Evolutionary conservation across 2,329 filamentous ascomycete species (phyloP), one percentile per base, ranked within the genome.

Genomic region (Albophoma yamanashiensis): DNA sequence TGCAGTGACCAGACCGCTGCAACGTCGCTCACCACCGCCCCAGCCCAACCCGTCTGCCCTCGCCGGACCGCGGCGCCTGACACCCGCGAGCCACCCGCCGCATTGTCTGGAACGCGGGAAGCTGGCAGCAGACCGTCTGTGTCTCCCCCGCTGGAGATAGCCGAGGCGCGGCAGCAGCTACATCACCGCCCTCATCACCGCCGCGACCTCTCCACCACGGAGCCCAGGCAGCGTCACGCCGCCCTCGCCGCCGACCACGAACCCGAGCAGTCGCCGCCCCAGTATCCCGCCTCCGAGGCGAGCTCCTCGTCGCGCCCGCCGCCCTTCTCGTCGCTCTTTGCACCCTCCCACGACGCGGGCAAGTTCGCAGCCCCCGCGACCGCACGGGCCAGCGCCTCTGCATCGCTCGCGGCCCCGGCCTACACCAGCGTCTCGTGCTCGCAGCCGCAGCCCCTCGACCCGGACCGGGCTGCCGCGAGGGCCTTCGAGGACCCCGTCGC

Each of bases 311-410:
- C 78, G 57, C 76, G 76, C 50, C 82, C 82, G 60, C 84, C 83
- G 62, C 79, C 84, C 39, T 86, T 86, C 68, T 85, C 81, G 60
- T 85, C 82, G 62, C 79, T 86, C 72, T 85, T 82, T 71, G 75
- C 75, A 47, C 75, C 74, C 64, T 63, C 65, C 22, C 64, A 66
- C 62, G 72, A 76, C 70, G 70, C 72, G 60, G 71, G 66, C 61
- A 70, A 73, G 68, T 67, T 68, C 55, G 66, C 70, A 62, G 66
- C 69, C 43, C 69, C 69, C 58, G 66, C 63, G 22, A 20, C 63
- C 55, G 60, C 56, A 58, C 66, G 68, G 65, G 67, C 65, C 64
- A 70, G 67, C 56, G 69, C 69, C 45, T 74, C 50, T 36, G 50
- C 50, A 36, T 14, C 50, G 50, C 50, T 53, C 50, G 75, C 79